These are phyloP conservation scores for Coniochaeta sp. DNA, from an alignment of 2,329 filamentous ascomycete genomes.

Conservation along the genomic window DNA sequence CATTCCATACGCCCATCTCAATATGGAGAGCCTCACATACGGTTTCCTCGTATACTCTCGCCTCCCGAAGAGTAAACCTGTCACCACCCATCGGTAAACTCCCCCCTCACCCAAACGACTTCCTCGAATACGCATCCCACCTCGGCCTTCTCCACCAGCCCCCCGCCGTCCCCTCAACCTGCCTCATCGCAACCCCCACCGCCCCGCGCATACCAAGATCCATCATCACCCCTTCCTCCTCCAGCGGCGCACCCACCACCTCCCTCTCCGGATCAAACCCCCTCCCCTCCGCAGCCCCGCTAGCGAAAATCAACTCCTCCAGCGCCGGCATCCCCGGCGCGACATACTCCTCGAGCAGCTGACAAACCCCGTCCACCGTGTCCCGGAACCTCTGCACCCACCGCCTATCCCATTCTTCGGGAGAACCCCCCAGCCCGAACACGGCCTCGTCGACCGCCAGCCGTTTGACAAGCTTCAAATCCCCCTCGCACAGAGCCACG, in stretches of 20 bases:
- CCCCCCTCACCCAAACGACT: not conserved
- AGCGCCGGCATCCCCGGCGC: not conserved
- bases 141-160: not conserved
- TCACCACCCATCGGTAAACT: no score
- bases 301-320: not conserved
- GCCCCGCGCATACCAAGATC: not conserved
- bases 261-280: not conserved
- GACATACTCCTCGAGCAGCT: not conserved
- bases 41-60: no score
- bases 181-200: not conserved
- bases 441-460: constrained; percentile 39
- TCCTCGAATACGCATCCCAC: not conserved
- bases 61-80: no score
- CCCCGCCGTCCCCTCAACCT: not conserved
- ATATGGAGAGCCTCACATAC: no score
- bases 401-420: no score
- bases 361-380: not conserved
- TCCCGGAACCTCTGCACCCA: not conserved
- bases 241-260: not conserved
- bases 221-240: not conserved
- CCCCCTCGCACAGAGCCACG: constrained; percentile 31
- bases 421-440: constrained; percentile 16
- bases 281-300: not conserved
- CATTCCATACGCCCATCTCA: no score
- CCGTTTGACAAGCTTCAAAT: constrained; percentile 32